Base-by-base conservation (phyloP, 192 early-diverging fungal species). In the Backusella luteola region DNA sequence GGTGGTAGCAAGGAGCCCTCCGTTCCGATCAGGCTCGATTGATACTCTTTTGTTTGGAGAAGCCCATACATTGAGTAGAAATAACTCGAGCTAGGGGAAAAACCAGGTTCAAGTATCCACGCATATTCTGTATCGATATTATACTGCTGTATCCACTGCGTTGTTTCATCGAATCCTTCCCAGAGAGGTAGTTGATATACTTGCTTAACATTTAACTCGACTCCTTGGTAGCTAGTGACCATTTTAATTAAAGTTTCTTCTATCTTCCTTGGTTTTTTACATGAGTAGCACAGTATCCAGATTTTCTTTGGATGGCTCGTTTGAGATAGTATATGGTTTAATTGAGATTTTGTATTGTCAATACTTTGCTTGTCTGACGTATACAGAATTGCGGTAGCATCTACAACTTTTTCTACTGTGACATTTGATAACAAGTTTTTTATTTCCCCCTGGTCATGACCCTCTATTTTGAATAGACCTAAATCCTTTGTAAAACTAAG, bases 31-130 rank as follows among this genome's bases (percentile, higher is more conserved):
- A 85, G 42, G 11, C 82, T 69, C 21, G 78, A 70, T 2, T 77
- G 77, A 63, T 88, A 88, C 42, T 84, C 85, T 11, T 83, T 71
- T 19, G 85, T 84, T 41, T 86, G 80, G 15, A 46, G 46, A 4
- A 78, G 35, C 3, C n/a, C 35, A 14, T 38, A 69, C 4, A 23
- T 69, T 21, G 34, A 41, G 21, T 38, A 23, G 39, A 69, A 6
- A 19, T 39, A 39, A 11, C 23, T 36, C 6, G 8, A 11, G 15
- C 21, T 38, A n/a, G 68, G 68, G 1, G 26, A 39, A 69, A 69
- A n/a, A 6, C 5, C 11, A 23, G 68, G 68, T 41, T 69, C 68
- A 39, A 69, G 34, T 3, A 69, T 9, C 68, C 68, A 69, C 14
- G n/a, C 38, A 39, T 23, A 38, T 23, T 39, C n/a, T 19, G 68